A percentile compares a stretch with the other conserved stretches of the same genome.
Conservation (phyloP, 768 basidiomycete species). For the Cantharellus cinnabarinus region DNA sequence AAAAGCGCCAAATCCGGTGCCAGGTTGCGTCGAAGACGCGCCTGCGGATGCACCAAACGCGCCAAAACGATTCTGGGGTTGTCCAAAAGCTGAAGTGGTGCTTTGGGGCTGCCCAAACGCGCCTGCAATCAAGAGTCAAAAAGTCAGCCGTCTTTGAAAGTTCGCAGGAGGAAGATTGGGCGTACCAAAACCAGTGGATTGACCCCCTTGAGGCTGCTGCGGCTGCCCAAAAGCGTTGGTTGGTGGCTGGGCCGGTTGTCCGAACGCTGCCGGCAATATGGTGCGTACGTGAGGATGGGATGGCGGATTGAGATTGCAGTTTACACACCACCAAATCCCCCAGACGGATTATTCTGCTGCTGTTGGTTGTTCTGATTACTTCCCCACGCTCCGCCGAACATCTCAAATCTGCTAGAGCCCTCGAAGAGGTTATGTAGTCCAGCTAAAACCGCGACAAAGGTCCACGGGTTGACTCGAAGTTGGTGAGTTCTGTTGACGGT, state of each 20-base stretch:
- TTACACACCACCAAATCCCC: constrained; percentile 1
- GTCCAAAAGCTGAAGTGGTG: constrained; percentile 14
- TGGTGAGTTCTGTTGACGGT: too few species aligned
- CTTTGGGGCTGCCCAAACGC: constrained; percentile 13
- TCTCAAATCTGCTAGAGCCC: neutral
- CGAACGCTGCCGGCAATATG: constrained; percentile 30
- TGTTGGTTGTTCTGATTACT: constrained; percentile 34
- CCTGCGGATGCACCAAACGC: neutral
- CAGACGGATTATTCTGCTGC: constrained; percentile 29
- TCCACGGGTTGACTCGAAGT: too few species aligned
- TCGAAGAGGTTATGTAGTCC: too few species aligned
- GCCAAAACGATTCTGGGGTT: constrained; percentile 29
- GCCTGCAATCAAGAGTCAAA: constrained; percentile 13
- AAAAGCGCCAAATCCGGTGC: constrained; percentile 48
- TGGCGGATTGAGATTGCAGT: neutral
- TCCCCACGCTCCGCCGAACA: constrained; percentile 14
- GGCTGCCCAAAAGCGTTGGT: constrained; percentile 35
- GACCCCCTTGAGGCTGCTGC: constrained; percentile 8
- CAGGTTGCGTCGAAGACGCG: constrained; percentile 25
- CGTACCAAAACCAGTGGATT: constrained; percentile 9
- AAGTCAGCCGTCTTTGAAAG: constrained; percentile 2
- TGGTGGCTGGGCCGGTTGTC: constrained; percentile 28
- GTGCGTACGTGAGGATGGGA: neutral
- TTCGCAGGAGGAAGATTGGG: neutral
- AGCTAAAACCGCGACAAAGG: too few species aligned